phyloP scores from a whole-genome alignment of 2,329 filamentous ascomycete species.

The Parascedosporium putredinis region DNA sequence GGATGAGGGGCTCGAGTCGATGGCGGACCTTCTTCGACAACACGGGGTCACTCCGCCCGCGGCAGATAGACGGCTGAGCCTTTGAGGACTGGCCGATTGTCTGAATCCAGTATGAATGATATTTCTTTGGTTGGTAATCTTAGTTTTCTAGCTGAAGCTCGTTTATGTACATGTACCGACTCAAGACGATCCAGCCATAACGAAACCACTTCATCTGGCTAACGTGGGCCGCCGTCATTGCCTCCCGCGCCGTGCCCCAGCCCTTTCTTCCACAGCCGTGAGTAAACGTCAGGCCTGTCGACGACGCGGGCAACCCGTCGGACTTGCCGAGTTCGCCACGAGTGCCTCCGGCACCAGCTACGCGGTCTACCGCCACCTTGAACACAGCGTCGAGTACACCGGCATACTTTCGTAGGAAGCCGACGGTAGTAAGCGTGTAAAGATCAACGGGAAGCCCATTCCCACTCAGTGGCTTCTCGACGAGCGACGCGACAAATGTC shows the following conservation, averaged over 20 bases:
- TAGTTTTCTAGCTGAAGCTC: constrained; percentile 55
- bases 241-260: constrained; percentile 54
- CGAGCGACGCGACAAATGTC: constrained; percentile 58
- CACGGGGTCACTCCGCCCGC: too few relatives aligned
- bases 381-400: constrained; percentile 63
- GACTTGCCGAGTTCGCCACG: too few relatives aligned
- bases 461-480: constrained; percentile 50
- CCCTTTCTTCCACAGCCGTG: constrained; percentile 48
- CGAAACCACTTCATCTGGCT: constrained; percentile 99
- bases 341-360: constrained; percentile 18
- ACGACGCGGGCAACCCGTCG: too few relatives aligned
- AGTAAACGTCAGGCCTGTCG: constrained; percentile 60
- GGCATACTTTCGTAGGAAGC: constrained; percentile 69
- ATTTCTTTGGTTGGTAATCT: too few relatives aligned
- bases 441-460: constrained; percentile 67
- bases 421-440: constrained; percentile 71
- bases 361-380: constrained; percentile 50
- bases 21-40: constrained; percentile 4
- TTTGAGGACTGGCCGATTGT: too few relatives aligned
- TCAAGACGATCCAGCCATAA: constrained; percentile 86
- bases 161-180: constrained; percentile 93
- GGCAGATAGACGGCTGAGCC: too few relatives aligned
- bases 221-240: constrained; percentile 82
- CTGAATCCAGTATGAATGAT: too few relatives aligned
- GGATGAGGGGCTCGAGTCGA: neutral